Evolutionary conservation across 176 grass and related monocot species (phyloP).

Genomic region (Elaeis guineensis): DNA sequence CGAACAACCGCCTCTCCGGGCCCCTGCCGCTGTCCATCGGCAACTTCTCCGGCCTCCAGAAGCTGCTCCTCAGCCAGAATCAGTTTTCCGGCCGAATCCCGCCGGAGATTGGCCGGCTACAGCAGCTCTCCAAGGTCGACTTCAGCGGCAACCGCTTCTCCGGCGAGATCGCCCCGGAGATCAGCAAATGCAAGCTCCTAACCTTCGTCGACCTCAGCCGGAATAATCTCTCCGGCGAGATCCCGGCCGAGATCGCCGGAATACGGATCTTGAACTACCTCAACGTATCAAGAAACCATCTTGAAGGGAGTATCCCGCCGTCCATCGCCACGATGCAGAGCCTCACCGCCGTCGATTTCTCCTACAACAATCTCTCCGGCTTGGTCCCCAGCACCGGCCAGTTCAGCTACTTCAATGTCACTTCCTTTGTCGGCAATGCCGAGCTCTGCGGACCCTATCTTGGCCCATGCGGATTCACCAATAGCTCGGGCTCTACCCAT

Average conservation of each 20-base stretch:
- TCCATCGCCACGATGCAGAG: conserved; percentile 80
- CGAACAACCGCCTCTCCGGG: too few species aligned
- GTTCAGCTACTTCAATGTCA: conserved; percentile 83
- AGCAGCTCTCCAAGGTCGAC: too few species aligned
- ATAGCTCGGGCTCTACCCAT: conserved; percentile 23
- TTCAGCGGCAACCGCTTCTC: too few species aligned
- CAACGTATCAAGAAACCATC: conserved; percentile 65
- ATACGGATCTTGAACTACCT: conserved; percentile 84
- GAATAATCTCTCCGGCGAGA: conserved; percentile 54
- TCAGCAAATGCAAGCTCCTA: conserved; percentile 46
- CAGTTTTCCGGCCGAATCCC: too few species aligned
- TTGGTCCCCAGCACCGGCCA: conserved; percentile 57
- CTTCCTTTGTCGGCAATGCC: conserved; percentile 67
- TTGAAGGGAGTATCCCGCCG: conserved; percentile 49
- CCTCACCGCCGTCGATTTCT: conserved; percentile 83
- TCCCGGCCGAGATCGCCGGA: conserved; percentile 39
- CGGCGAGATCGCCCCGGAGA: conserved; percentile 20
- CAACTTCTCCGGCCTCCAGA: too few species aligned
- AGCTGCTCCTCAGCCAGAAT: too few species aligned
- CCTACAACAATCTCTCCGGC: conserved; percentile 70
- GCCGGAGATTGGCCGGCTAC: too few species aligned
- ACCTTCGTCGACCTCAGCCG: conserved; percentile 68
- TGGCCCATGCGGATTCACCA: conserved; percentile 22
- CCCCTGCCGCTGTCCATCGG: too few species aligned
- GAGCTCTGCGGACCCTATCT: conserved; percentile 59